Percentiles rank a stretch among this genome's conserved stretches.
Conservation (phyloP, 148 eudicot genomes). For the Bassia scoparia region DNA sequence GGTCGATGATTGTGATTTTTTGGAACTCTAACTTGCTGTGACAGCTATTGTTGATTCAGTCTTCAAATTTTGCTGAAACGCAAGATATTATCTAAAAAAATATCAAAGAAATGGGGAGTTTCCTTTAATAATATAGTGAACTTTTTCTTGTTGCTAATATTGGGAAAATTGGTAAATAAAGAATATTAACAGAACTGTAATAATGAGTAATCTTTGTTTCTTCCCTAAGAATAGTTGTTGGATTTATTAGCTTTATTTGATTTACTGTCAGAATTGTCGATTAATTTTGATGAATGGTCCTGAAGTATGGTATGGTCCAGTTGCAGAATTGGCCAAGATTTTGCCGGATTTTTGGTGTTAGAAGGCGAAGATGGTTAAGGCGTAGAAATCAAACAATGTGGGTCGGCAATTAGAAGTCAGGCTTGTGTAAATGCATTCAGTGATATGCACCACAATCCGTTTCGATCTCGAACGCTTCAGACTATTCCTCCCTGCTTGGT, state of each 20-base stretch:
- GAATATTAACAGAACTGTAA: too few species aligned
- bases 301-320: background rate
- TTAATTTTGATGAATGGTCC: background rate
- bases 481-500: slow-evolving; percentile 33
- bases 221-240: too few species aligned
- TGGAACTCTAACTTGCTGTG: background rate
- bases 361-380: slow-evolving; percentile 38
- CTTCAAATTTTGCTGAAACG: background rate
- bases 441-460: slow-evolving; percentile 35
- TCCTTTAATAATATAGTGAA: too few species aligned
- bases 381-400: slow-evolving; percentile 30
- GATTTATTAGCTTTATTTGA: background rate
- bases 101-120: too few species aligned
- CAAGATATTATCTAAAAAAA: too few species aligned
- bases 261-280: background rate
- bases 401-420: slow-evolving; percentile 29
- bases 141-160: too few species aligned
- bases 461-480: slow-evolving; percentile 28
- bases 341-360: slow-evolving; percentile 44
- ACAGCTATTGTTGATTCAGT: background rate
- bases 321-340: slow-evolving; percentile 44
- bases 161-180: too few species aligned
- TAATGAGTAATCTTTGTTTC: too few species aligned
- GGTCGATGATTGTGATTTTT: slow-evolving; percentile 12
- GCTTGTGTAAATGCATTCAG: slow-evolving; percentile 35